Percentiles rank a stretch among this genome's conserved stretches.
Evolutionary conservation across 495 filamentous ascomycete species (phyloP).

Genomic region (Ascobolus immersus): DNA sequence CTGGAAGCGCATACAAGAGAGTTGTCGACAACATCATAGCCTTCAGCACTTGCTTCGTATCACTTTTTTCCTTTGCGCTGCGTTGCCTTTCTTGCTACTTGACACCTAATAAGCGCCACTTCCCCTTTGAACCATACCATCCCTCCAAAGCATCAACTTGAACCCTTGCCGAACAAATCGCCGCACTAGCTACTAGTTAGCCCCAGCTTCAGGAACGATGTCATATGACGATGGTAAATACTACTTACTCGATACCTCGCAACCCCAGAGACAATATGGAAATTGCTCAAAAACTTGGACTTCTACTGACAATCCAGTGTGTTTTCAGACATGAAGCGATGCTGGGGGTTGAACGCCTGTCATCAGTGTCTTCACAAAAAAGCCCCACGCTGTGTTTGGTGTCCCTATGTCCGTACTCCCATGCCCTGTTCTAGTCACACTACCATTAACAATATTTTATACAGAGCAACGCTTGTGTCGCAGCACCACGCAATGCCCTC

Average conservation of each 20-base stretch:
- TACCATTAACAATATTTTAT: not conserved
- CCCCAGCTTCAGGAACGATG: not conserved
- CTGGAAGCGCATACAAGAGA: no score
- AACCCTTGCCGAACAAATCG: not conserved
- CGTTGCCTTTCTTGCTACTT: no score
- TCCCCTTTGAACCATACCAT: no score
- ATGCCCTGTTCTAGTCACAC: not conserved
- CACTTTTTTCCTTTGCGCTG: no score
- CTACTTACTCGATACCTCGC: not conserved
- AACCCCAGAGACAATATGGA: not conserved
- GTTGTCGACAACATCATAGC: no score
- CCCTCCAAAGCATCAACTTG: no score
- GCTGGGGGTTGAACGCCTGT: conserved; percentile 25
- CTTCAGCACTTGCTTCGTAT: no score
- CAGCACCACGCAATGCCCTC: conserved; percentile 20
- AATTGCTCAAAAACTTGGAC: not conserved
- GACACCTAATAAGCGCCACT: no score
- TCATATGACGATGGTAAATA: not conserved
- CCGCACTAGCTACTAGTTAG: not conserved
- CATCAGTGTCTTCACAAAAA: conserved; percentile 18
- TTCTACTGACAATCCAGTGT: not conserved
- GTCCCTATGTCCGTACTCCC: conserved; percentile 21
- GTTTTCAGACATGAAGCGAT: conserved; percentile 11
- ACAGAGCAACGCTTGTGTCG: conserved; percentile 26
- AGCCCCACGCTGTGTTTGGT: conserved; percentile 23